These are phyloP conservation scores for Penicillium sp. DNA, from an alignment of 2,329 filamentous ascomycete genomes.

Conservation along the genomic window DNA sequence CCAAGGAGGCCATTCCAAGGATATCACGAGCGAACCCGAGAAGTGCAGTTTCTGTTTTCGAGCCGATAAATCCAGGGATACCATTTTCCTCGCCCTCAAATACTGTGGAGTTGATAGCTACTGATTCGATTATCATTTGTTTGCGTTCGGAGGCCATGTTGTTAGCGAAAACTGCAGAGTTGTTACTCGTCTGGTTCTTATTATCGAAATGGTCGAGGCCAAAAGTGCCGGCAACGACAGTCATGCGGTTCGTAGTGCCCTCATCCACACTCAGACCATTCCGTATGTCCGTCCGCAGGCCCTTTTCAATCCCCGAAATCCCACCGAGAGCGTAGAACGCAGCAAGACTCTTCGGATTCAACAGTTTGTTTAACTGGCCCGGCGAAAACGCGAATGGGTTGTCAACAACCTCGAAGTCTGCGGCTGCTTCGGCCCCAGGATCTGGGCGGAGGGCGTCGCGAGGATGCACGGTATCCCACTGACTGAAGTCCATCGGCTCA, in stretches of 20 bases:
- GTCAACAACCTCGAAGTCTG: slow-evolving; percentile 68
- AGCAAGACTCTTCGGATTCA: slow-evolving; percentile 77
- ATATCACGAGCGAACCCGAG: slow-evolving; percentile 66
- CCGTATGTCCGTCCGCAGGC: slow-evolving; percentile 67
- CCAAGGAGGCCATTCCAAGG: slow-evolving; percentile 63
- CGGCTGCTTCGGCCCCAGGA: slow-evolving; percentile 66
- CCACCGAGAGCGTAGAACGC: slow-evolving; percentile 79
- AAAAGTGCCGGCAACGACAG: slow-evolving; percentile 64
- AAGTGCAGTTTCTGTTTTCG: slow-evolving; percentile 72
- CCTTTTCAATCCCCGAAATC: slow-evolving; percentile 72
- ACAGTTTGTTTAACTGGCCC: slow-evolving; percentile 74
- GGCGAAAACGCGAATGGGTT: slow-evolving; percentile 76
- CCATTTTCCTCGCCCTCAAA: slow-evolving; percentile 64
- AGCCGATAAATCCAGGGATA: slow-evolving; percentile 61
- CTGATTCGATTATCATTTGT: slow-evolving; percentile 40
- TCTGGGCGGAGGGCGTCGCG: slow-evolving; percentile 70
- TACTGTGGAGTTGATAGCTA: slow-evolving; percentile 62
- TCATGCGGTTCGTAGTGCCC: slow-evolving; percentile 70
- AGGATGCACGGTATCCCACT: background rate
- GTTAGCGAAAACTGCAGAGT: slow-evolving; percentile 5
- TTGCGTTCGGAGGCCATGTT: slow-evolving; percentile 52
- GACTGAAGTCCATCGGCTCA: background rate
- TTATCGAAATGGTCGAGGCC: slow-evolving; percentile 64
- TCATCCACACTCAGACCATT: slow-evolving; percentile 76
- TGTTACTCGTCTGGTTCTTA: slow-evolving; percentile 20